Evolutionary conservation across 2,329 filamentous ascomycete species (phyloP).

Genomic region (Aspergillus intermedius): DNA sequence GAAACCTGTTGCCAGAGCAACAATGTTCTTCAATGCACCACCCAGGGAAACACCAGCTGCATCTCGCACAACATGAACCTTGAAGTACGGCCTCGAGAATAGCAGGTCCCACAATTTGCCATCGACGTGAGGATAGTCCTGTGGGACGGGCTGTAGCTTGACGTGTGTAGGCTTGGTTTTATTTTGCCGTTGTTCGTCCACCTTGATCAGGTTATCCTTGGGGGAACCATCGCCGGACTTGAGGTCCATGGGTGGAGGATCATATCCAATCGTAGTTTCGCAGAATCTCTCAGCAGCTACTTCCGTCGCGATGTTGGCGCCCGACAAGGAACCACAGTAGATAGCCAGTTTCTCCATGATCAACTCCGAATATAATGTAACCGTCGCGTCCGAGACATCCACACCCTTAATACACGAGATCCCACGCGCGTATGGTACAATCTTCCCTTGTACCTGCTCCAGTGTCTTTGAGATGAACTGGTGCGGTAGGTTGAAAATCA

Average conservation of each 20-base stretch:
- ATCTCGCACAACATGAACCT: conserved; percentile 80
- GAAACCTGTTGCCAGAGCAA: conserved; percentile 83
- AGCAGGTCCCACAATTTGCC: conserved; percentile 71
- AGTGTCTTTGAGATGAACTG: conserved; percentile 30
- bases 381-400: conserved; percentile 72
- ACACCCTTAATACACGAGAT: conserved; percentile 96
- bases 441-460: conserved; percentile 70
- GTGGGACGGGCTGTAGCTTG: conserved; percentile 63
- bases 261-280: conserved; percentile 90
- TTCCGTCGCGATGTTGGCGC: conserved; percentile 86
- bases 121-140: conserved; percentile 73
- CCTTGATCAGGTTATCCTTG: conserved; percentile 34
- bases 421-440: conserved; percentile 77
- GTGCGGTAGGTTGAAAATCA: neutral
- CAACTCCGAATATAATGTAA: conserved; percentile 81
- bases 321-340: conserved; percentile 86
- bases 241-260: conserved; percentile 77
- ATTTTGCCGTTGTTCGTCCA: conserved; percentile 49
- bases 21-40: conserved; percentile 88
- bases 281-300: conserved; percentile 89
- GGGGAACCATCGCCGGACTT: conserved; percentile 49
- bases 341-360: conserved; percentile 82
- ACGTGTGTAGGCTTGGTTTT: conserved; percentile 59
- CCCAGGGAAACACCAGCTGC: conserved; percentile 49
- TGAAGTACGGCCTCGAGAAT: conserved; percentile 91